These are phyloP conservation scores for Colletotrichum sp. DNA, from an alignment of 2,329 filamentous ascomycete species.

Conservation along the genomic window DNA sequence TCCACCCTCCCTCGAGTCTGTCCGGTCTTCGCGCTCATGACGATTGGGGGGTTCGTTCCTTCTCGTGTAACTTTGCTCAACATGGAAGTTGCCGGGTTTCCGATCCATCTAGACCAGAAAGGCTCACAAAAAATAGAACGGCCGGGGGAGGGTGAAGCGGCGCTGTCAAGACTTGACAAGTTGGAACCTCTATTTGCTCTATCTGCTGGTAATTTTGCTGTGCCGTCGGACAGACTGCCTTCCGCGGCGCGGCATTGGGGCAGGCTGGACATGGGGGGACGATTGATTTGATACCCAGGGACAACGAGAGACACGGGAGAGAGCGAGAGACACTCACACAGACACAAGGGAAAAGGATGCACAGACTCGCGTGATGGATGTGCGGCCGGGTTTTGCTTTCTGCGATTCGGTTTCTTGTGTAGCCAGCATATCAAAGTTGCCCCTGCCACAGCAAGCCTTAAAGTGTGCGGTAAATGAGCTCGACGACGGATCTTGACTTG, in stretches of 20 bases:
- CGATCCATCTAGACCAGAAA: not conserved
- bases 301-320: not conserved
- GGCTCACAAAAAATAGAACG: not conserved
- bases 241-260: not conserved
- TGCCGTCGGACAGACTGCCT: not conserved
- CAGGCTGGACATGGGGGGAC: not conserved
- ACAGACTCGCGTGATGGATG: not conserved
- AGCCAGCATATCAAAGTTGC: not conserved
- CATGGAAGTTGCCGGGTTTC: not conserved
- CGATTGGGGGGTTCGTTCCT: not conserved
- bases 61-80: not conserved
- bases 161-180: not conserved
- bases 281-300: conserved; percentile 1
- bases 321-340: not conserved
- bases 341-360: not conserved
- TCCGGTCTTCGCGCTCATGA: not conserved
- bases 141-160: not conserved
- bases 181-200: not conserved
- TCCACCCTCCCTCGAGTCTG: not conserved
- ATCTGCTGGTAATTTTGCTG: not conserved
- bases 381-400: not conserved
- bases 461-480: not conserved
- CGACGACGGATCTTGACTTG: not conserved
- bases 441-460: not conserved
- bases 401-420: not conserved